Evolutionary conservation across 192 early-diverging fungal genomes (phyloP), one percentile per base, ranked within the genome.

Genomic region (Spizellomyces sp.): DNA sequence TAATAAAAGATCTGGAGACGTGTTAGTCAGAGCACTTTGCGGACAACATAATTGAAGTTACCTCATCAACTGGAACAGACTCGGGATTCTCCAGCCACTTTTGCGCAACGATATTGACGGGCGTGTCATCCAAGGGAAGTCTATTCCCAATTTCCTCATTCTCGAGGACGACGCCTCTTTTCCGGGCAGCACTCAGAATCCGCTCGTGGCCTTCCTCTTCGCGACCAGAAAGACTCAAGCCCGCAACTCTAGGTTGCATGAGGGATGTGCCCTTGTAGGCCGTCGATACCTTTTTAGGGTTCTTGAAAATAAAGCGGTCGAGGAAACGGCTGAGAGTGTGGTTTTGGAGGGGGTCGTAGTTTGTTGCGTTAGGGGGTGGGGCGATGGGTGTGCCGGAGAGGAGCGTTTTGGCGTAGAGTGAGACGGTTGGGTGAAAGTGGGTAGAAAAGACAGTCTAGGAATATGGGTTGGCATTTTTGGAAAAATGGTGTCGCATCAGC

Each of bases 291-390:
- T 90, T 90, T 81, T 96, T 96, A 50, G 96, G 91, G 83, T 95
- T 95, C 79, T 94, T 93, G 82, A 89, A 96, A 27, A 97, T 92
- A 86, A 98, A 97, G 48, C 92, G 86, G 72, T 98, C 95, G 57
- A 98, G 86, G 84, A 98, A 98, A 70, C 95, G 93, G 58, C 90
- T 81, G 50, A 97, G 80, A 10, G 94, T 94, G 79, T 96, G 94
- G 74, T 90, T 91, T 74, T 93, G 91, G 62, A 98, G 84, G 64
- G 95, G 86, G 65, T 87, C 86, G 72, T 87, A 87, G 61, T 83
- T 93, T 69, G 89, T 88, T 17, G 87, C 84, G 21, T 76, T 77
- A 48, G 81, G 69, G 46, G 89, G 86, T 4, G 84, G 75, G 17
- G 77, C 52, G 48, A 96, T 94, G 36, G 84, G 81, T 71, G 89